phyloP scores from a whole-genome alignment of 2,329 filamentous ascomycete genomes.

The Clonostachys solani region DNA sequence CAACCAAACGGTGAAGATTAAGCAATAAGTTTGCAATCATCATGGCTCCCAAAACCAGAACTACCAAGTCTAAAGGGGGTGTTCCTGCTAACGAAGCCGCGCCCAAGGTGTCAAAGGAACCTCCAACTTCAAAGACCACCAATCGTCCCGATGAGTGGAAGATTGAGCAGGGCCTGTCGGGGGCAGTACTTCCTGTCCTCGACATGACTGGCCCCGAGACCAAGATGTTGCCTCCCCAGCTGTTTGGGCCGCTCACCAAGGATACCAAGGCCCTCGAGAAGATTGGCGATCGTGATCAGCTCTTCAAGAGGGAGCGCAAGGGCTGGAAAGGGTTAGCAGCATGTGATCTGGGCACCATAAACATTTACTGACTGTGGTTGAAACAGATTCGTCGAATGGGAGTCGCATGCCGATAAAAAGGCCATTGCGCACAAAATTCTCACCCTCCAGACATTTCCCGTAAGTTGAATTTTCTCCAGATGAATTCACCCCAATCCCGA shows the following conservation, averaged over 20 bases:
- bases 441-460: conserved; percentile 13
- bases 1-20: too few species aligned
- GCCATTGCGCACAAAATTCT: conserved; percentile 49
- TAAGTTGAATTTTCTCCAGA: too few species aligned
- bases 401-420: conserved; percentile 66
- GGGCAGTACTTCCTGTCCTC: conserved; percentile 36
- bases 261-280: conserved; percentile 33
- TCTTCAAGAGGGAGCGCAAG: conserved; percentile 18
- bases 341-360: background rate
- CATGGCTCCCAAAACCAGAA: too few species aligned
- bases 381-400: conserved; percentile 61
- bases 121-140: conserved; percentile 4
- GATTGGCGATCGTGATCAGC: conserved; percentile 25
- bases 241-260: conserved; percentile 23
- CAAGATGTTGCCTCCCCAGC: conserved; percentile 16
- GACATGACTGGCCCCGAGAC: conserved; percentile 36
- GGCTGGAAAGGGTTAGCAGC: conserved; percentile 23
- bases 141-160: conserved; percentile 44
- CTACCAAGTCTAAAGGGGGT: too few species aligned
- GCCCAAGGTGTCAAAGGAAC: too few species aligned
- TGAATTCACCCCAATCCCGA: too few species aligned
- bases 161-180: conserved; percentile 46
- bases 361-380: too few species aligned
- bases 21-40: too few species aligned
- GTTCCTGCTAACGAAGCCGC: too few species aligned